These are phyloP conservation scores for Solanum hybrid DNA, from an alignment of 305 asterid species.

Conservation along the genomic window DNA sequence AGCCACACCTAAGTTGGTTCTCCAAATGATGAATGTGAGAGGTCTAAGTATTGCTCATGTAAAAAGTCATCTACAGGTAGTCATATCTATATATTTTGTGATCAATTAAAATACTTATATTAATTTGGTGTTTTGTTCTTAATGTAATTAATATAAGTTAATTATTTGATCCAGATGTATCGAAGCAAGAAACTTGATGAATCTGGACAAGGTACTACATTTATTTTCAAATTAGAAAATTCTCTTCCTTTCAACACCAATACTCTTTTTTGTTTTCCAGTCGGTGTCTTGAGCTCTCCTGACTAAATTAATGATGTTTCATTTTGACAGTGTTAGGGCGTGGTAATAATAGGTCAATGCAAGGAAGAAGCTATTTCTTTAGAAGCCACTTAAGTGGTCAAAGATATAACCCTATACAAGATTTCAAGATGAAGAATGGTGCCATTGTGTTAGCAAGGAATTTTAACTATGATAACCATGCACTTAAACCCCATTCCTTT, in stretches of 20 bases:
- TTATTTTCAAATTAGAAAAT: background rate
- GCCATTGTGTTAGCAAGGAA: conserved; percentile 41
- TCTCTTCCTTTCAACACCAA: background rate
- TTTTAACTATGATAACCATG: conserved; percentile 7
- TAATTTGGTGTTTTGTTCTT: background rate
- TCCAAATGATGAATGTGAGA: conserved; percentile 76
- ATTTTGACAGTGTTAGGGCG: conserved; percentile 44
- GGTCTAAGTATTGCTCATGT: conserved; percentile 92
- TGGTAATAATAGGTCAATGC: conserved; percentile 27
- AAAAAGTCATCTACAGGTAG: conserved; percentile 91
- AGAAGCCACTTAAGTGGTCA: conserved; percentile 6
- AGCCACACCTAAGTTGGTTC: conserved; percentile 94
- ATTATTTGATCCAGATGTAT: conserved; percentile 55
- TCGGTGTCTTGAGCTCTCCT: background rate
- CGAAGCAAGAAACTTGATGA: conserved; percentile 86
- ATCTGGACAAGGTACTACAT: conserved; percentile 58
- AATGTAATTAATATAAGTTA: background rate
- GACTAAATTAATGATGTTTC: background rate
- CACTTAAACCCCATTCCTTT: background rate
- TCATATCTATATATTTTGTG: background rate
- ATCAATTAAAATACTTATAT: background rate
- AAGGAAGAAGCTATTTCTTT: conserved; percentile 28
- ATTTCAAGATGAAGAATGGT: conserved; percentile 49
- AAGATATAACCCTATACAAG: conserved; percentile 40
- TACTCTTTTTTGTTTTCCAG: background rate